Evolutionary conservation across 2,329 filamentous ascomycete species (phyloP).

Genomic region (Eutypella sp.): DNA sequence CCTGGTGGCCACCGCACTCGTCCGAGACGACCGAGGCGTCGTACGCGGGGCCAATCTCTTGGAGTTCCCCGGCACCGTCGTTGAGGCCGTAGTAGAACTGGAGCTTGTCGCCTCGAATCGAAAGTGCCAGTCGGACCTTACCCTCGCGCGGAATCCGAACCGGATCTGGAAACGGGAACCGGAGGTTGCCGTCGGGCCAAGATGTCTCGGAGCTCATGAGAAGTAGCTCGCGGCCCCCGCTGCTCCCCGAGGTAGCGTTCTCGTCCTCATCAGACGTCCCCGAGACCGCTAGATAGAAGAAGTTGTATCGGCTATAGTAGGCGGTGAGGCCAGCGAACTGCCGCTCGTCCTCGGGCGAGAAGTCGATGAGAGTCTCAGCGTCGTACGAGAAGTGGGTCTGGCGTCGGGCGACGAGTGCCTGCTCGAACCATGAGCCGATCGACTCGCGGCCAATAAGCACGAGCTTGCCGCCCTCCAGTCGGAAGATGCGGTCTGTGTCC

Average conservation of each 20-base stretch:
- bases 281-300: constrained; percentile 60
- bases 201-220: constrained; percentile 53
- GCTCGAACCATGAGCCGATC: constrained; percentile 55
- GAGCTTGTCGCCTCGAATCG: constrained; percentile 44
- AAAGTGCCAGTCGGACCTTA: constrained; percentile 47
- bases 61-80: constrained; percentile 31
- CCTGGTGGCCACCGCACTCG: constrained; percentile 58
- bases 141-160: constrained; percentile 49
- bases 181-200: constrained; percentile 46
- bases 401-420: constrained; percentile 49
- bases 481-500: constrained; percentile 49
- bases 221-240: constrained; percentile 52
- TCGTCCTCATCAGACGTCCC: constrained; percentile 50
- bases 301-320: constrained; percentile 61
- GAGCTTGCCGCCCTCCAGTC: constrained; percentile 34
- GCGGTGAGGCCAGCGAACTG: constrained; percentile 57
- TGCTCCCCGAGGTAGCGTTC: too few relatives aligned
- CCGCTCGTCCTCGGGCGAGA: constrained; percentile 51
- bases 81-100: constrained; percentile 54
- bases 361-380: constrained; percentile 51
- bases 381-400: constrained; percentile 58
- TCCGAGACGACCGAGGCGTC: constrained; percentile 57
- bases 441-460: constrained; percentile 45
- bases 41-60: constrained; percentile 48
- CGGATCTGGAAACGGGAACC: constrained; percentile 35